A percentile compares a stretch with the other conserved stretches of the same genome.
Conservation (phyloP, 345 rosid genomes). For the Adansonia digitata region DNA sequence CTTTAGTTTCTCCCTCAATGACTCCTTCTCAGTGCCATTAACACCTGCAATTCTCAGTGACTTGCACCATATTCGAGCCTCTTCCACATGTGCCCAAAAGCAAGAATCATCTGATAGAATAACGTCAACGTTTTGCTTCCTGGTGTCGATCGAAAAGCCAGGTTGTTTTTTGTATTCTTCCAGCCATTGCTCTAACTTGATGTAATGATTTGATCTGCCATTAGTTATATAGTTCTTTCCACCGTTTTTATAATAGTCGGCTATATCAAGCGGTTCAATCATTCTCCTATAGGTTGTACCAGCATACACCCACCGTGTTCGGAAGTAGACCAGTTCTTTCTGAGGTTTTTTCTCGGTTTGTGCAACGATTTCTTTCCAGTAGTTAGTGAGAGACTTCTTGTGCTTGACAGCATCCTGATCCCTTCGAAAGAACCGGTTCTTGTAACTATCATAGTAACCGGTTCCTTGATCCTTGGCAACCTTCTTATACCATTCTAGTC, state of each 20-base stretch:
- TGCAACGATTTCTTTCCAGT: slow-evolving; percentile 49
- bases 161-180: not conserved
- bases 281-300: slow-evolving; percentile 59
- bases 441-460: slow-evolving; percentile 65
- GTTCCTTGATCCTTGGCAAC: slow-evolving; percentile 8
- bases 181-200: slow-evolving; percentile 49
- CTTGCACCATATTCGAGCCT: slow-evolving; percentile 34
- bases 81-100: slow-evolving; percentile 82
- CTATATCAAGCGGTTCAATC: slow-evolving; percentile 78
- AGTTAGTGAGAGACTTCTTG: slow-evolving; percentile 26
- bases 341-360: slow-evolving; percentile 50
- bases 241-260: slow-evolving; percentile 43
- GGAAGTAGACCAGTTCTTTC: slow-evolving; percentile 26
- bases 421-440: not conserved
- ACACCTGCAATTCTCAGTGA: slow-evolving; percentile 7
- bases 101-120: slow-evolving; percentile 57
- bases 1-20: slow-evolving; percentile 4
- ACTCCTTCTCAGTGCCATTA: slow-evolving; percentile 6
- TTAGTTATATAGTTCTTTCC: slow-evolving; percentile 19
- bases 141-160: not conserved
- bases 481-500: slow-evolving; percentile 66
- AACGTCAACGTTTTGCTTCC: slow-evolving; percentile 22
- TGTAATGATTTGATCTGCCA: slow-evolving; percentile 49
- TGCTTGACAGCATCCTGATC: not conserved
- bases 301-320: slow-evolving; percentile 30